Base-by-base conservation (phyloP, 2,329 filamentous ascomycete species). In the Neopestalotiopsis sp. region DNA sequence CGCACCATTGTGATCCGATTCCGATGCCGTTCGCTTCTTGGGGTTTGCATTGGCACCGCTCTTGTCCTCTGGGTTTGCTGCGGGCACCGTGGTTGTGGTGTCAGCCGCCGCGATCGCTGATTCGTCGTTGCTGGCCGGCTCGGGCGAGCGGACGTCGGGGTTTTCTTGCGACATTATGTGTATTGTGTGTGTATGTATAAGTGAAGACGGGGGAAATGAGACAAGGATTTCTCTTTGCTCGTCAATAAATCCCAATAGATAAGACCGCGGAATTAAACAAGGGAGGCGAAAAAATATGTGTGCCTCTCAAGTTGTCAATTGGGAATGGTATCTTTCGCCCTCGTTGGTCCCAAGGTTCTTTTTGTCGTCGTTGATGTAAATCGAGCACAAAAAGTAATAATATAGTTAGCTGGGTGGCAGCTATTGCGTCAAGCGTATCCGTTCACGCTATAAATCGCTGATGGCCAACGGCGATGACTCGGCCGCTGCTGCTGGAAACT, bases 1-100 rank as follows among this genome's bases (percentile, higher is more conserved):
- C 10, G 77, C 71, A 45, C 77, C 79, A 71, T 76, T 80, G 69
- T 78, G 73, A 34, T 80, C 78, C 12, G 77, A 70, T 13, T 71
- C 71, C 14, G 77, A 73, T n/a, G 75, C 73, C n/a, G 76, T 71
- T 70, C 77, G 75, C 68, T 79, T 80, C 69, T 78, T 67, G 61
- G 76, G 70, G 40, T 76, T 71, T 17, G 73, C 62, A 53, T 71
- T 70, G 67, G 72, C 62, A 53, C 70, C 69, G 66, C 58, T 68
- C 13, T 68, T 71, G 30, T 68, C 70, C 49, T 70, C 63, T 57
- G 69, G 53, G 14, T 73, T 73, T 34, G 66, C 49, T 56, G 71
- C 68, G 65, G 70, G 69, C 12, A 45, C n/a, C 69, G 45, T 13
- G 58, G 45, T 38, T 38, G 34, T 64, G 62, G 57, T 59, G 65